phyloP scores from a whole-genome alignment of 2,329 filamentous ascomycete genomes.

The Colletotrichum filicis region DNA sequence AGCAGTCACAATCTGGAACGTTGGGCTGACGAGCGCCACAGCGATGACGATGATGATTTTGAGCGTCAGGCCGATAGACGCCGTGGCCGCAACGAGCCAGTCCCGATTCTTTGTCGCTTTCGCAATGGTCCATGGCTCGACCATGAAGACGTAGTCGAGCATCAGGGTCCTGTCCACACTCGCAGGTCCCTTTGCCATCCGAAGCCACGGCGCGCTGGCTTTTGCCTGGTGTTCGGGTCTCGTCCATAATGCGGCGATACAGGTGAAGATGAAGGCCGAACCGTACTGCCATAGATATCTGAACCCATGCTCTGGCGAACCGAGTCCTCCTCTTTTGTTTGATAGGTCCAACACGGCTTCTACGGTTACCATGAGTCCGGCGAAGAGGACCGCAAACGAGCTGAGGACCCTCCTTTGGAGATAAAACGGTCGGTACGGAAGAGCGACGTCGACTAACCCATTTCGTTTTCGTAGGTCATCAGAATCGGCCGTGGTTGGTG shows the following conservation, averaged over 20 bases:
- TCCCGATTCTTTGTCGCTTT: conserved; percentile 47
- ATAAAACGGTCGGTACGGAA: conserved; percentile 50
- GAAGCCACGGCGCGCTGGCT: conserved; percentile 50
- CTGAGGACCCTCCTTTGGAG: conserved; percentile 46
- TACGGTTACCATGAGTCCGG: conserved; percentile 41
- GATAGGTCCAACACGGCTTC: conserved; percentile 47
- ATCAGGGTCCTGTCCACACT: conserved; percentile 46
- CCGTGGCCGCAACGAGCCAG: conserved; percentile 44
- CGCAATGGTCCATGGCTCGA: conserved; percentile 42
- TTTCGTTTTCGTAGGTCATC: conserved; percentile 15
- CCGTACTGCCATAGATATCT: conserved; percentile 52
- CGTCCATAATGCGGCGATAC: conserved; percentile 47
- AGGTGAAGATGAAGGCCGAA: conserved; percentile 45
- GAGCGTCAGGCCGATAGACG: conserved; percentile 43
- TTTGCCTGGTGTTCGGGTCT: conserved; percentile 53
- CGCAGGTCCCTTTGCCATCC: conserved; percentile 43
- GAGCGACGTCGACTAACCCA: conserved; percentile 40
- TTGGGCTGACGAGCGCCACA: conserved; percentile 48
- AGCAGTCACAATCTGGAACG: conserved; percentile 40
- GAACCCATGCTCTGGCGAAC: conserved; percentile 38
- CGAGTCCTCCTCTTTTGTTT: conserved; percentile 43
- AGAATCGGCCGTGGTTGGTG: background rate
- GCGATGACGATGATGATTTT: conserved; percentile 48
- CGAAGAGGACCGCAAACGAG: conserved; percentile 44
- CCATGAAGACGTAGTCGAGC: conserved; percentile 48